Base-by-base conservation (phyloP, 768 basidiomycete genomes). In the Suillus americanus region DNA sequence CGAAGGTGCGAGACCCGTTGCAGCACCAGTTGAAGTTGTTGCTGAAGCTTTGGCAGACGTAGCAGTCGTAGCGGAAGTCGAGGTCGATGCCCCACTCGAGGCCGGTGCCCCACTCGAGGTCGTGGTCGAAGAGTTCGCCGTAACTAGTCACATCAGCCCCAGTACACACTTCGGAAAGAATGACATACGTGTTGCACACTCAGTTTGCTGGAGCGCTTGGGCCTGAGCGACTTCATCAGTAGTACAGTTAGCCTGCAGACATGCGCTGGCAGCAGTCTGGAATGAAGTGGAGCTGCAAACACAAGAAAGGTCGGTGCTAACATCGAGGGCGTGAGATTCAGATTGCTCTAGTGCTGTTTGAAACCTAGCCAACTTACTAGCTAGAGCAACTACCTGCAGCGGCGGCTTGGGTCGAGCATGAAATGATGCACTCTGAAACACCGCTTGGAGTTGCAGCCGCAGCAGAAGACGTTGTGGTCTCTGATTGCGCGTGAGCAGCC, bases 271-370 rank as follows among this genome's bases (percentile, higher is more conserved):
- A 1, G 71, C 71, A 4, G 1, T 0, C 63, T 83, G 81, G 80
- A 81, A 84, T 2, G 64, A 51, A 1, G 60, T 12, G 59, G 74
- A 79, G 3, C 75, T 68, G 72, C 83, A 84, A 25, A 81, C 66
- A 60, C 83, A 84, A 0, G 63, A 0, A n/a, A 79, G 0, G 69
- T 84, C 69, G 14, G 79, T 70, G 69, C 83, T 84, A 51, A n/a
- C 37, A 55, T 13, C 12, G 23, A 9, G 9, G 13, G 55, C 61
- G 9, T 67, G 40, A 14, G 57, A 33, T 55, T 40, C 13, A 3
- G 25, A 28, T 16, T 53, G 53, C 23, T 2, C 3, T 20, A 54
- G 5, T n/a, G 3, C 12, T 54, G 10, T 35, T n/a, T n/a, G 33
- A 20, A 18, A 25, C 12, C 6, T 0, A 33, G 25, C 13, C 25